Base-by-base conservation (phyloP, 345 rosid genomes). In the Hevea brasiliensis region DNA sequence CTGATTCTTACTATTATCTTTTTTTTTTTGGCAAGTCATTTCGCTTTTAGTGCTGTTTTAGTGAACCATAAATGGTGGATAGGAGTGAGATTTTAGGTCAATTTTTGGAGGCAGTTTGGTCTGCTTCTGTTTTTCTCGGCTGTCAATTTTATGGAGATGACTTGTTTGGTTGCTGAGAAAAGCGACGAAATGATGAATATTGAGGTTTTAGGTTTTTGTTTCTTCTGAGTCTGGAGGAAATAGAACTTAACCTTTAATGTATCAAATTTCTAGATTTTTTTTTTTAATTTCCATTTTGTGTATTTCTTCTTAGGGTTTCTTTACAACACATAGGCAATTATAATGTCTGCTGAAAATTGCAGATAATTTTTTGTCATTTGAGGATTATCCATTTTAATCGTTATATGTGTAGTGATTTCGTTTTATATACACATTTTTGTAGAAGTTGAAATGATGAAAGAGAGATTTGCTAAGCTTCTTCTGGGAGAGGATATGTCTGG, bases 401-500 rank as follows among this genome's bases (percentile, higher is more conserved):
- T 50, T 65, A 20, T 45, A 53, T 67, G 14, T 65, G 24, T 57
- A 21, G 14, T 48, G 13, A 41, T 72, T 9, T 10, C 55, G 2
- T 21, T 53, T 68, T 61, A 7, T 63, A 3, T 37, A 7, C 12
- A 55, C 32, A 3, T 69, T 55, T 51, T 58, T 32, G 76, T 65
- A 92, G 99, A 93, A 76, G 78, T 87, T 69, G 99, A 91, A 80
- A 85, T 93, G 97, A 96, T 96, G 99, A 96, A 90, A 78, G 99
- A 96, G 84, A 90, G 97, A 83, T 96, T 93, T 72, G 94, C 98
- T 7, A 96, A 96, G 89, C 90, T 96, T 59, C 93, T 96, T 62
- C 78, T 95, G 2, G 99, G 99, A 61, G 99, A 96, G 64, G 99
- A 96, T 79, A 96, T 96, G 99, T 96, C 99, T 18, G 99, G 98